Evolutionary conservation across 129 eudicot species (phyloP).

Genomic region (Arctium minus): DNA sequence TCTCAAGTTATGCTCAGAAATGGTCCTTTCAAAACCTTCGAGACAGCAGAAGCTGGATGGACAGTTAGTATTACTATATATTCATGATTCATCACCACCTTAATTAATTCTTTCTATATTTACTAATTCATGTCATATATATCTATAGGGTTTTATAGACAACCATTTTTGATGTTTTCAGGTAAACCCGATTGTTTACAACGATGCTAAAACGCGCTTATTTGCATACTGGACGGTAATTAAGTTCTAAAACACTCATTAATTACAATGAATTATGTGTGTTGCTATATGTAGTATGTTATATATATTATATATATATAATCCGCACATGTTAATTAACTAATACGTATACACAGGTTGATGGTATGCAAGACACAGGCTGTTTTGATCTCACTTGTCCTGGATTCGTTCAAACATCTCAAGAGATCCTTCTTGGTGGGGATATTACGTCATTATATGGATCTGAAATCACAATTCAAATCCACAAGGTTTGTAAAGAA

Average conservation of each 20-base stretch:
- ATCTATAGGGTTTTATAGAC: background rate
- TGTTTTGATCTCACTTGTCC: conserved; percentile 85
- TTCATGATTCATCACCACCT: background rate
- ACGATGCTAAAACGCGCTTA: conserved; percentile 50
- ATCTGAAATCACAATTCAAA: conserved; percentile 22
- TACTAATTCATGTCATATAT: background rate
- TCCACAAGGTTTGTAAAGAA: conserved; percentile 15
- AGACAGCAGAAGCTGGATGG: conserved; percentile 59
- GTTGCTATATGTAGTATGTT: background rate
- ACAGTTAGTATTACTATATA: conserved; percentile 26
- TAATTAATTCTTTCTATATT: background rate
- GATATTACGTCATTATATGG: conserved; percentile 19
- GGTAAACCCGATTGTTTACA: conserved; percentile 63
- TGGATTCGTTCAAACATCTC: conserved; percentile 56
- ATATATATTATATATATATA: conserved; percentile 4
- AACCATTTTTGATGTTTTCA: conserved; percentile 5
- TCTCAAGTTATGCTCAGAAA: conserved; percentile 47
- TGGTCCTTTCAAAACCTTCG: conserved; percentile 30
- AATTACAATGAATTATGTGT: background rate
- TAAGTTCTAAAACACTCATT: background rate
- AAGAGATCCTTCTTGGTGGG: conserved; percentile 16
- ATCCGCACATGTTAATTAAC: background rate
- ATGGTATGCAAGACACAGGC: conserved; percentile 54
- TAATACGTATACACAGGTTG: conserved; percentile 31
- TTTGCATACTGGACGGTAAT: conserved; percentile 59